Evolutionary conservation across 108 stramenopile species (phyloP).

Genomic region (Nitzschia palea): DNA sequence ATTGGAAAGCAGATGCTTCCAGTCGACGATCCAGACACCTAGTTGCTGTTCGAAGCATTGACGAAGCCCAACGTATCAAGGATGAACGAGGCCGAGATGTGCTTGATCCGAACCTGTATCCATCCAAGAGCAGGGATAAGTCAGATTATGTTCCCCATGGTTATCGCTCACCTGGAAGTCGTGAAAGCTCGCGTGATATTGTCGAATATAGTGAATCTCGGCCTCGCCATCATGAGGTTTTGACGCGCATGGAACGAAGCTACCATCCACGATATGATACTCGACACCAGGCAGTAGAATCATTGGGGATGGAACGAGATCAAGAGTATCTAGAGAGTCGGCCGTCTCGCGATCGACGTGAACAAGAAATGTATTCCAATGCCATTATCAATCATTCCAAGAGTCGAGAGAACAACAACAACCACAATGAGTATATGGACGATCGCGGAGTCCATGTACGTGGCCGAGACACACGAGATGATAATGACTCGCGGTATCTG

Average conservation of each 20-base stretch:
- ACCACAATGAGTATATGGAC: background rate
- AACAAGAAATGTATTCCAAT: conserved; percentile 2
- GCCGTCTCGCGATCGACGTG: too few species aligned
- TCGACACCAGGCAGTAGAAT: too few species aligned
- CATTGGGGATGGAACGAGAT: too few species aligned
- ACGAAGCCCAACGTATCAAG: conserved; percentile 28
- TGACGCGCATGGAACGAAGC: background rate
- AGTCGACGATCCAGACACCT: conserved; percentile 13
- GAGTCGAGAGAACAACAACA: conserved; percentile 3
- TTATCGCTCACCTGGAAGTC: background rate
- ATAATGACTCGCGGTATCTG: background rate
- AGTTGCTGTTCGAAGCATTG: conserved; percentile 28
- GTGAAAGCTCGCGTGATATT: background rate
- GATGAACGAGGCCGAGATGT: background rate
- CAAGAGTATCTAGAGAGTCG: too few species aligned
- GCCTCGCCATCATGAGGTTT: background rate
- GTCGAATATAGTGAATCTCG: background rate
- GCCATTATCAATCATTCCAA: background rate
- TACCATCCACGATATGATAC: too few species aligned
- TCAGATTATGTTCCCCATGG: background rate
- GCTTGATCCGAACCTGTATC: background rate
- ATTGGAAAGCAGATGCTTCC: background rate
- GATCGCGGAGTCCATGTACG: background rate
- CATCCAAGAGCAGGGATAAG: background rate
- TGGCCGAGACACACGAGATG: conserved; percentile 2